These are phyloP conservation scores for Leishmania aethiopica DNA, from an alignment of 208 protist genomes.

Conservation along the genomic window DNA sequence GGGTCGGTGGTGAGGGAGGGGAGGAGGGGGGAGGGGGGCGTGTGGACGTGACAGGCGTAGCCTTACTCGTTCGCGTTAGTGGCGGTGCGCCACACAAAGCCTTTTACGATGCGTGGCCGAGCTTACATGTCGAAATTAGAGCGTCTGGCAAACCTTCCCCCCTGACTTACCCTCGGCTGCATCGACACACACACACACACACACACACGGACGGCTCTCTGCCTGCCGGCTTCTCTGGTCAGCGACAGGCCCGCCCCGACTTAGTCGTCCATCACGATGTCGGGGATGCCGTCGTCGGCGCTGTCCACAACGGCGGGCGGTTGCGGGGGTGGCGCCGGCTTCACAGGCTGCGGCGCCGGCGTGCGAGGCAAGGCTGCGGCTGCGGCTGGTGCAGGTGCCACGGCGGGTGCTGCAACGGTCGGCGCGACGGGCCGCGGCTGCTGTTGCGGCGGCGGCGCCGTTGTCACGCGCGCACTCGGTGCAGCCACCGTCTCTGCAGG, in stretches of 20 bases:
- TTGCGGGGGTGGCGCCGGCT: too few relatives aligned
- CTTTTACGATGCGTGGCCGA: background rate
- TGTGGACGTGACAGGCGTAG: background rate
- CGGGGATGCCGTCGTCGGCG: constrained; percentile 51
- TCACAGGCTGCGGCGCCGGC: background rate
- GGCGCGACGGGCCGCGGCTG: background rate
- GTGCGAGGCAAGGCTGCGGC: background rate
- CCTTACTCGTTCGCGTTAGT: background rate
- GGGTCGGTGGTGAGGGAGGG: background rate
- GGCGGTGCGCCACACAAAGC: background rate
- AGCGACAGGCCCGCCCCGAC: background rate
- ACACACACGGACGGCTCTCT: background rate
- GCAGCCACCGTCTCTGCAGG: background rate
- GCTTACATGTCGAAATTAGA: background rate
- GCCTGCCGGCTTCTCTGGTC: background rate
- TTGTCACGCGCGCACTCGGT: background rate
- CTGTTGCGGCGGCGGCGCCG: background rate
- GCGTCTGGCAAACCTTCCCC: background rate
- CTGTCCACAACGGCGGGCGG: constrained; percentile 9
- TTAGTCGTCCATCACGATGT: constrained; percentile 67
- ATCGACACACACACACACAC: background rate
- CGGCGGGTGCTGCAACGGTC: background rate
- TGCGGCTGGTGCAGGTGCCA: background rate
- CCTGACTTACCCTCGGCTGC: background rate
- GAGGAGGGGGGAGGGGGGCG: background rate